Percentiles rank a stretch among this genome's conserved stretches.
phyloP scores from a whole-genome alignment of 805 yeast species.

The Cyberlindnera veronae region DNA sequence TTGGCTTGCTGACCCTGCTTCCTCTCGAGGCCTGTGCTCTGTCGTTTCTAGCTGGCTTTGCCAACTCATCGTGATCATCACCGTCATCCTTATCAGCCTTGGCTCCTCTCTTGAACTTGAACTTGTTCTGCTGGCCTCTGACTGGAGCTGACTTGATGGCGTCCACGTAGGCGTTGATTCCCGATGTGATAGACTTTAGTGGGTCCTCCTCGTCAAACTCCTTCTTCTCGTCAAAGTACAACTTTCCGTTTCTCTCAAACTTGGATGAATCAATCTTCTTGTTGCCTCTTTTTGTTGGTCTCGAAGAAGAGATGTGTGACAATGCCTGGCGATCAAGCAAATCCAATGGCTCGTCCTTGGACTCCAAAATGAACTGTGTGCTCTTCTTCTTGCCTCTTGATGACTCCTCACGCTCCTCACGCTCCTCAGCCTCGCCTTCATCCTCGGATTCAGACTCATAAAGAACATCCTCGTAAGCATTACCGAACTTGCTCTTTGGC shows the following conservation, averaged over 20 bases:
- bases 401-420: conserved; percentile 28
- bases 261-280: conserved; percentile 38
- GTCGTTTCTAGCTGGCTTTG: conserved; percentile 16
- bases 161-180: conserved; percentile 88
- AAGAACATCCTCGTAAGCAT: conserved; percentile 90
- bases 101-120: conserved; percentile 75
- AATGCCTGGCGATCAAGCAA: conserved; percentile 80
- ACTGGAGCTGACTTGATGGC: conserved; percentile 93
- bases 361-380: conserved; percentile 71
- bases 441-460: conserved; percentile 58
- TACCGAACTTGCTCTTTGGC: conserved; percentile 53
- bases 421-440: conserved; percentile 39
- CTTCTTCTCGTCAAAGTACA: conserved; percentile 53
- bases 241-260: conserved; percentile 52
- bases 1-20: conserved; percentile 28
- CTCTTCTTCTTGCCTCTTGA: conserved; percentile 30
- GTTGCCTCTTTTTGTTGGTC: conserved; percentile 60
- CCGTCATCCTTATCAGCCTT: conserved; percentile 50
- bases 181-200: conserved; percentile 43
- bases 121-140: conserved; percentile 87
- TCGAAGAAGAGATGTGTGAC: conserved; percentile 85
- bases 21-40: conserved; percentile 13
- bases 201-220: conserved; percentile 42
- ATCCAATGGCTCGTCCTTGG: conserved; percentile 79
- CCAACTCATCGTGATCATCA: conserved; percentile 38